A percentile compares a stretch with the other conserved stretches of the same genome.
phyloP scores from a whole-genome alignment of 148 eudicot genomes.

The Dianthus caryophyllus region DNA sequence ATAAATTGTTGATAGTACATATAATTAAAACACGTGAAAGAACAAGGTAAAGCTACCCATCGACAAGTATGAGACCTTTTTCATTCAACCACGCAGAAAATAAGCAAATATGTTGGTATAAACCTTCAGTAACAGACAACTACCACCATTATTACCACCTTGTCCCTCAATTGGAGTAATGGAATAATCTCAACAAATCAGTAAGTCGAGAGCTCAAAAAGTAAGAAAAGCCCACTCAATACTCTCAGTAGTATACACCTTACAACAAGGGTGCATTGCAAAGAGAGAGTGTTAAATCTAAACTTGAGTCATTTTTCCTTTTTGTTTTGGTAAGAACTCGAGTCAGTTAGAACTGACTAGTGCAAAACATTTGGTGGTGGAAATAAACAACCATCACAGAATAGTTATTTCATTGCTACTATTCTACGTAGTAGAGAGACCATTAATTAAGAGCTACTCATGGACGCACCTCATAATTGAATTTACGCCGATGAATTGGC shows the following conservation, averaged over 20 bases:
- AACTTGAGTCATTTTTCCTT: too few relatives aligned
- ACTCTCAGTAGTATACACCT: neutral
- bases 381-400: too few relatives aligned
- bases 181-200: too few relatives aligned
- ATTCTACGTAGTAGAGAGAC: neutral
- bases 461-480: slow-evolving; percentile 66
- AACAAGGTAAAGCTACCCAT: neutral
- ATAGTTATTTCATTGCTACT: too few relatives aligned
- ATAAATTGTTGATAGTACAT: slow-evolving; percentile 4
- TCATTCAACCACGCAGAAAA: neutral
- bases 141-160: too few relatives aligned
- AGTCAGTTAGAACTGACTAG: too few relatives aligned
- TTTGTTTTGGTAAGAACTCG: too few relatives aligned
- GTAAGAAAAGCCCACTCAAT: too few relatives aligned
- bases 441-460: slow-evolving; percentile 8
- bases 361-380: neutral
- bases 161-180: too few relatives aligned
- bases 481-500: slow-evolving; percentile 82
- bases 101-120: neutral
- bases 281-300: neutral
- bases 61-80: neutral
- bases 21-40: neutral
- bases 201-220: too few relatives aligned
- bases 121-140: too few relatives aligned
- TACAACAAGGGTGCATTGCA: neutral